These are phyloP conservation scores for Fraxinus albicans DNA, from an alignment of 305 asterid genomes.

Conservation along the genomic window DNA sequence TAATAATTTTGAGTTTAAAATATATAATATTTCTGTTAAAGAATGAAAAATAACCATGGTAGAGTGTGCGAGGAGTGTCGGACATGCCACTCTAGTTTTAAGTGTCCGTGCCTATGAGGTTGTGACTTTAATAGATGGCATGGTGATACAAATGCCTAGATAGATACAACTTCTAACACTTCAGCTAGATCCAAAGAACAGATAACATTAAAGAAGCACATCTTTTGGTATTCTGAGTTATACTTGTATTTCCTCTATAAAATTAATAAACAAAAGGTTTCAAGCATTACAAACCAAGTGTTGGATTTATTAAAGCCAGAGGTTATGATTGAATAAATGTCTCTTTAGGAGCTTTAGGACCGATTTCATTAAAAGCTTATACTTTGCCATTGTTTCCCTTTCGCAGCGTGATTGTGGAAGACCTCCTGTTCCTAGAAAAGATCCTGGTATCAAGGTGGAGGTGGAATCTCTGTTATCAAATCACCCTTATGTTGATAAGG, in stretches of 20 bases:
- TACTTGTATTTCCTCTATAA: background rate
- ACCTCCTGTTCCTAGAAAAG: constrained; percentile 85
- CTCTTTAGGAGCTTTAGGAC: background rate
- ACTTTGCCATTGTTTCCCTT: constrained; percentile 19
- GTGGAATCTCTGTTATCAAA: constrained; percentile 85
- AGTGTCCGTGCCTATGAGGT: background rate
- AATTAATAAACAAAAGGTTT: background rate
- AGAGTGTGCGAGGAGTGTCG: background rate
- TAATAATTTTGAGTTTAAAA: no score
- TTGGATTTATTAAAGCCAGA: background rate
- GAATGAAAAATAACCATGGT: background rate
- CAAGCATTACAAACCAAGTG: background rate
- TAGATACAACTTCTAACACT: background rate
- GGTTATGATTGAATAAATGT: background rate
- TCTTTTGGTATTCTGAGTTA: background rate
- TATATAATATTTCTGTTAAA: no score
- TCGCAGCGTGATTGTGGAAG: constrained; percentile 90
- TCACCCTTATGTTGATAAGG: constrained; percentile 95
- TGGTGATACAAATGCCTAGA: constrained; percentile 15
- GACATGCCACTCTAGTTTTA: no score
- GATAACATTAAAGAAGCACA: background rate
- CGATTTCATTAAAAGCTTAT: constrained; percentile 20
- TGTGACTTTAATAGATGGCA: constrained; percentile 1
- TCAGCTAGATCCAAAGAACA: background rate
- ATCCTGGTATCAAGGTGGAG: constrained; percentile 82